Conservation (phyloP, 495 filamentous ascomycete genomes). For the Podospora comata region DNA sequence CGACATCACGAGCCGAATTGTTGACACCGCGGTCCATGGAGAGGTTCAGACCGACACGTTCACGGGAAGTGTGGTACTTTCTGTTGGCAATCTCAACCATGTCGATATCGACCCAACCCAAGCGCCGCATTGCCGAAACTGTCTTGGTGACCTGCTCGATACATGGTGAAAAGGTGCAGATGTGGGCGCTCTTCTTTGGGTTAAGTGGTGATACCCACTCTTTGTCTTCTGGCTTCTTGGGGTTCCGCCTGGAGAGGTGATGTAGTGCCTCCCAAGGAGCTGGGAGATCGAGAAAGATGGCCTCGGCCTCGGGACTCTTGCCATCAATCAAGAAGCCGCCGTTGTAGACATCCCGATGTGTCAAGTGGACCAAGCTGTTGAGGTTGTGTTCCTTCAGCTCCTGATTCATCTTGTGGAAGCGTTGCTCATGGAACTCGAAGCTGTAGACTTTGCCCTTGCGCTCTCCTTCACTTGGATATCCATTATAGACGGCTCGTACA, state of each 20-base stretch:
- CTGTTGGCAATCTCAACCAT: slow-evolving; percentile 83
- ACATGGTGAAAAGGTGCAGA: slow-evolving; percentile 95
- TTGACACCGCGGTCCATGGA: slow-evolving; percentile 42
- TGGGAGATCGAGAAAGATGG: slow-evolving; percentile 88
- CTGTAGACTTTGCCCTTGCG: slow-evolving; percentile 77
- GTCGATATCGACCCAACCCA: slow-evolving; percentile 85
- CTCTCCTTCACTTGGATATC: slow-evolving; percentile 53
- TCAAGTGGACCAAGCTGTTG: slow-evolving; percentile 68
- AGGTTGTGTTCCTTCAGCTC: slow-evolving; percentile 77
- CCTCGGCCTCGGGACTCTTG: slow-evolving; percentile 63
- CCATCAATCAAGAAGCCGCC: slow-evolving; percentile 71
- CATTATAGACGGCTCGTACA: slow-evolving; percentile 82
- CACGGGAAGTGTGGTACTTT: slow-evolving; percentile 75
- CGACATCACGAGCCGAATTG: slow-evolving; percentile 62
- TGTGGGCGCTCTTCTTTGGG: slow-evolving; percentile 58
- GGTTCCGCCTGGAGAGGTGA: slow-evolving; percentile 66
- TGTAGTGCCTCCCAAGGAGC: slow-evolving; percentile 89
- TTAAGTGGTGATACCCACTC: slow-evolving; percentile 65
- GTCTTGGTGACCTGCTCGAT: slow-evolving; percentile 92
- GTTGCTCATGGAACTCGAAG: slow-evolving; percentile 85
- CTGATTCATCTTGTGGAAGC: slow-evolving; percentile 64
- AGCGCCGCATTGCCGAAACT: slow-evolving; percentile 67
- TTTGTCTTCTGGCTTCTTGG: slow-evolving; percentile 24
- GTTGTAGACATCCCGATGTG: slow-evolving; percentile 86
- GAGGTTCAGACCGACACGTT: slow-evolving; percentile 62